A percentile compares a stretch with the other conserved stretches of the same genome.
These are phyloP conservation scores for Phytophthora foliorum DNA, from an alignment of 352 stramenopile genomes.

Conservation along the genomic window DNA sequence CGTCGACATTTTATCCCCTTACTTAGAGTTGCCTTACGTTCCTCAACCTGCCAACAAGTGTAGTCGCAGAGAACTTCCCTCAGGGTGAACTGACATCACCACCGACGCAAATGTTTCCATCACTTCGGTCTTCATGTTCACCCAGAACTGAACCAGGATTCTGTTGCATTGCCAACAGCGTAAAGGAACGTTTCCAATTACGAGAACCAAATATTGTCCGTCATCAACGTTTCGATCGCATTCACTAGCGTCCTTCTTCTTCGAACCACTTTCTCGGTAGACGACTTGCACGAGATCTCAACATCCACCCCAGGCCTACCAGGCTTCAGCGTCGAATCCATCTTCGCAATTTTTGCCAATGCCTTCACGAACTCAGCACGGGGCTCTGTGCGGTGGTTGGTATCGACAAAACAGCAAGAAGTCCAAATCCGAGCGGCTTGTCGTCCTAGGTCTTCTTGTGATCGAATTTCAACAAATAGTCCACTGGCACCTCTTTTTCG, in stretches of 20 bases:
- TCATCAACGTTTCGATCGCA: not conserved
- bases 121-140: not conserved
- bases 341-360: slow-evolving; percentile 6
- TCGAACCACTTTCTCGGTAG: not conserved
- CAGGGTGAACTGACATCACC: no score
- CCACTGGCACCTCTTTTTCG: slow-evolving; percentile 17
- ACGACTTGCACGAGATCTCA: slow-evolving; percentile 6
- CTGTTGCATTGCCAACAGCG: not conserved
- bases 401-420: slow-evolving; percentile 6
- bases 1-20: slow-evolving; percentile 3
- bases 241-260: slow-evolving; percentile 3
- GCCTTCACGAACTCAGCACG: not conserved
- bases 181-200: not conserved
- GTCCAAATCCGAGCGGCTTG: not conserved
- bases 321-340: not conserved
- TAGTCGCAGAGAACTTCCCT: no score
- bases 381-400: not conserved
- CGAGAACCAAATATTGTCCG: not conserved
- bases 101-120: no score
- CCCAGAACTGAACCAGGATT: not conserved
- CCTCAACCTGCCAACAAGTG: no score
- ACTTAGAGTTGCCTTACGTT: not conserved
- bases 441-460: not conserved
- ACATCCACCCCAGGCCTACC: slow-evolving; percentile 1
- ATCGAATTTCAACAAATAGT: slow-evolving; percentile 1